Percentiles rank a stretch among this genome's conserved stretches.
phyloP scores from a whole-genome alignment of 2,329 filamentous ascomycete genomes.

The Botrytis sinoallii region DNA sequence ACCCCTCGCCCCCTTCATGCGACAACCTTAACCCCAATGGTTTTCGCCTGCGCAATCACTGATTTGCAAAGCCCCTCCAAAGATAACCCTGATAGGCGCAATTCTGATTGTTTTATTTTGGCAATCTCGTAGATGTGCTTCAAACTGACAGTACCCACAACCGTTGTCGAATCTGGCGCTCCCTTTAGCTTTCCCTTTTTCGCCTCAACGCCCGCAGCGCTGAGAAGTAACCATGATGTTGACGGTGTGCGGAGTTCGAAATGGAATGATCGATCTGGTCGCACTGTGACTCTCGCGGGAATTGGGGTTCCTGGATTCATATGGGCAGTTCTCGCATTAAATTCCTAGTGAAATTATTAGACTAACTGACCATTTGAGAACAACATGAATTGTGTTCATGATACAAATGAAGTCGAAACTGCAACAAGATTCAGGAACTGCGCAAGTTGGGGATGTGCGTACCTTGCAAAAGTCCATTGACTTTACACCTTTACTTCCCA shows the following conservation, averaged over 20 bases:
- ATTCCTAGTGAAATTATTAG: constrained; percentile 64
- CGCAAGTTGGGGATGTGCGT: constrained; percentile 24
- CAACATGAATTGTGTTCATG: neutral
- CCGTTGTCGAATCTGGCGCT: constrained; percentile 59
- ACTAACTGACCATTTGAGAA: neutral
- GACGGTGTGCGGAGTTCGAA: constrained; percentile 93
- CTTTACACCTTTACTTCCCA: constrained; percentile 97
- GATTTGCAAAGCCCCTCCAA: constrained; percentile 70
- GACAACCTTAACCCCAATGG: constrained; percentile 69
- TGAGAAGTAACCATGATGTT: constrained; percentile 85
- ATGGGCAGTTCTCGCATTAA: constrained; percentile 90
- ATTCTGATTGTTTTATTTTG: constrained; percentile 84
- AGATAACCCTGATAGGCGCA: constrained; percentile 67
- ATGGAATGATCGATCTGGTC: constrained; percentile 86
- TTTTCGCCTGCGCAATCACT: constrained; percentile 72
- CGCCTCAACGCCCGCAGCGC: constrained; percentile 71
- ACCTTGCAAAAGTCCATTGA: constrained; percentile 99
- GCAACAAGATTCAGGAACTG: neutral
- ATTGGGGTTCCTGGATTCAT: constrained; percentile 80
- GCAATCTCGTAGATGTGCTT: constrained; percentile 99
- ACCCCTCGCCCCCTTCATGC: constrained; percentile 43
- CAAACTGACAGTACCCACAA: constrained; percentile 79
- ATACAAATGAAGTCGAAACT: neutral
- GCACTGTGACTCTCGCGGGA: constrained; percentile 86
- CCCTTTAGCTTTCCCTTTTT: constrained; percentile 77